Evolutionary conservation across 2,329 filamentous ascomycete species (phyloP), one percentile per base, ranked within the genome.

Genomic region (Penicillium sumatraense): DNA sequence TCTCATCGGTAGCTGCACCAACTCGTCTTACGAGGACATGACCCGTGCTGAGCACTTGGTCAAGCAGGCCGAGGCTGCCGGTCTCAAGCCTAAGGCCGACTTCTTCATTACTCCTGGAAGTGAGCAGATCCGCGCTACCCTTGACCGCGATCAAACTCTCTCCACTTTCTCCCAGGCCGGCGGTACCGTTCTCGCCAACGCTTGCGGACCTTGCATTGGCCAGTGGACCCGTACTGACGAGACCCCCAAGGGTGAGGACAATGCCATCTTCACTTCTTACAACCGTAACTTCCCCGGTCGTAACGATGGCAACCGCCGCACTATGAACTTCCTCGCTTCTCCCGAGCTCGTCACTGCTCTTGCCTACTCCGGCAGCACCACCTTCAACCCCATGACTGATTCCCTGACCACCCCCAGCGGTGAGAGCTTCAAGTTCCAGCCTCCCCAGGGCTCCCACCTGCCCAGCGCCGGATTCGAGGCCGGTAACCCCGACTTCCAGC

Each of bases 301-400:
- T 62, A 99, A 99, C 74, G 95, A 99, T 71, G 95, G 95, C 59
- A 99, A 99, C 80, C 88, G 90, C 20, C 88, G 89, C 38, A 99
- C 95, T 8, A 97, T 98, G 93, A 99, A 98, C 82, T 99, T 99
- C 80, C 85, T 99, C 49, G 93, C 95, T 9, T 97, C 93, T 0
- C 95, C 95, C 6, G 95, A 99, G 76, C 86, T 99, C 54, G 95
- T 99, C 59, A 98, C 95, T 4, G 95, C 95, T 48, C 93, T 99
- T 87, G 86, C 91, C 11, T 99, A 96, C 76, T 89, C 93, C 38
- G 95, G 95, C 51, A 86, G 85, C 51, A 98, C 93, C 20, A 95
- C 90, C 45, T 99, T 99, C 82, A 98, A 99, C 79, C 95, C 95
- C 24, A 85, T 96, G 75, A 96, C 90, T 11, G 95, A 99, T 76